A percentile compares a stretch with the other conserved stretches of the same genome.
phyloP scores from a whole-genome alignment of 352 stramenopile genomes.

The Globisporangium uncinulatum region DNA sequence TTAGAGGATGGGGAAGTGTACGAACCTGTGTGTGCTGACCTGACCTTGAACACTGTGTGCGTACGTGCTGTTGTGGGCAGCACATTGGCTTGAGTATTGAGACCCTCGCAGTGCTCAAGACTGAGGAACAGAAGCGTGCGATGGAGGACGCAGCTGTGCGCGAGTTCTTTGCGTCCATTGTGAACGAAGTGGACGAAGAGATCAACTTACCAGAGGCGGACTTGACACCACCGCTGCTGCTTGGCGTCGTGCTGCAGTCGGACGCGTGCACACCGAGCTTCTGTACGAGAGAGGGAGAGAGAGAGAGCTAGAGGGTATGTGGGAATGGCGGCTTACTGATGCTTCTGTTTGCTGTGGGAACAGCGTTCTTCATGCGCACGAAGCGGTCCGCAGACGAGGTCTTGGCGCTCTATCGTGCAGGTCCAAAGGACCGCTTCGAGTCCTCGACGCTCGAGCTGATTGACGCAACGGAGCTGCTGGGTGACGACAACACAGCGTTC shows the following conservation, averaged over 20 bases:
- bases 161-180: conserved; percentile 71
- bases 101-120: conserved; percentile 19
- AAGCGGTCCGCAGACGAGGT: conserved; percentile 28
- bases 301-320: neutral
- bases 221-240: conserved; percentile 41
- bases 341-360: neutral
- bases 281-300: conserved; percentile 23
- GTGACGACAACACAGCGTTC: conserved; percentile 6
- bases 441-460: conserved; percentile 51
- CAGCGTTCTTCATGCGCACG: conserved; percentile 60
- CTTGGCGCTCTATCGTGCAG: conserved; percentile 30
- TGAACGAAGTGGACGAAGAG: conserved; percentile 72
- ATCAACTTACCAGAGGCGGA: conserved; percentile 48
- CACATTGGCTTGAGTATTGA: conserved; percentile 29
- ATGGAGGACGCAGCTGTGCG: conserved; percentile 25
- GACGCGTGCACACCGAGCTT: conserved; percentile 76
- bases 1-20: neutral
- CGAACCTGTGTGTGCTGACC: neutral
- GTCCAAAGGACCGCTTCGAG: conserved; percentile 51
- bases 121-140: neutral
- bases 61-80: neutral
- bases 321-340: neutral
- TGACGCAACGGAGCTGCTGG: conserved; percentile 26
- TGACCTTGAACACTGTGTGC: neutral
- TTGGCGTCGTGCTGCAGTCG: conserved; percentile 67